phyloP scores from a whole-genome alignment of 768 basidiomycete species.

The Tulasnella sp. region DNA sequence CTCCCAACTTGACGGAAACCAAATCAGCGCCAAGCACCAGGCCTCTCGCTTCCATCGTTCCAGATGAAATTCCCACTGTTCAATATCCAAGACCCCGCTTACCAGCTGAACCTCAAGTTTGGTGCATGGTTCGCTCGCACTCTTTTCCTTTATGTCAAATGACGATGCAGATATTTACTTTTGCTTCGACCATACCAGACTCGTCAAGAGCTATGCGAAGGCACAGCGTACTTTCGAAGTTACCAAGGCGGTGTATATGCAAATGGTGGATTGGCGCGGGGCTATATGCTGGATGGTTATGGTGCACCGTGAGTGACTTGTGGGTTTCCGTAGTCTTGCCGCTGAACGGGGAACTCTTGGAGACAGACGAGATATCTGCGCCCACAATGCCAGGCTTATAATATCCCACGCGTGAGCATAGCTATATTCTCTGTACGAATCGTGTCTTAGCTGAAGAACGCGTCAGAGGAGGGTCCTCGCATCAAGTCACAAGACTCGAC shows the following conservation, averaged over 20 bases:
- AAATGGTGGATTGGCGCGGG: constrained; percentile 50
- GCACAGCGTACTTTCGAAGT: constrained; percentile 60
- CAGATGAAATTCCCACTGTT: not conserved
- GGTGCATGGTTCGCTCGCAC: not conserved
- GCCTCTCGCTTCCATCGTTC: not conserved
- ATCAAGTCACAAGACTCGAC: not conserved
- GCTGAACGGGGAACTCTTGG: constrained; percentile 18
- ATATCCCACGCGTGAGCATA: constrained; percentile 79
- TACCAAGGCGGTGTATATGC: constrained; percentile 70
- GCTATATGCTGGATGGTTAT: constrained; percentile 69
- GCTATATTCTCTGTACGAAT: not conserved
- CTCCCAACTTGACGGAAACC: not conserved
- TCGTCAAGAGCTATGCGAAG: constrained; percentile 78
- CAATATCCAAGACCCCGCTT: not conserved
- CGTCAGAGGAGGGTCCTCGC: constrained; percentile 12
- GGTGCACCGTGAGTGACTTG: constrained; percentile 48
- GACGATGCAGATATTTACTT: not conserved
- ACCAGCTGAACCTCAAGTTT: not conserved
- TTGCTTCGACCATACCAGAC: constrained; percentile 26
- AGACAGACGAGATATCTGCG: constrained; percentile 59
- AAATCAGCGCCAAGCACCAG: not conserved
- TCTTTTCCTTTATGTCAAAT: not conserved
- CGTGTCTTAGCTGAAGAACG: not conserved
- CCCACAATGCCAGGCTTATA: constrained; percentile 57
- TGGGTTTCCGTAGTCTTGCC: not conserved